Conservation (phyloP, 2,329 filamentous ascomycete genomes). For the Bipolaris victoriae region DNA sequence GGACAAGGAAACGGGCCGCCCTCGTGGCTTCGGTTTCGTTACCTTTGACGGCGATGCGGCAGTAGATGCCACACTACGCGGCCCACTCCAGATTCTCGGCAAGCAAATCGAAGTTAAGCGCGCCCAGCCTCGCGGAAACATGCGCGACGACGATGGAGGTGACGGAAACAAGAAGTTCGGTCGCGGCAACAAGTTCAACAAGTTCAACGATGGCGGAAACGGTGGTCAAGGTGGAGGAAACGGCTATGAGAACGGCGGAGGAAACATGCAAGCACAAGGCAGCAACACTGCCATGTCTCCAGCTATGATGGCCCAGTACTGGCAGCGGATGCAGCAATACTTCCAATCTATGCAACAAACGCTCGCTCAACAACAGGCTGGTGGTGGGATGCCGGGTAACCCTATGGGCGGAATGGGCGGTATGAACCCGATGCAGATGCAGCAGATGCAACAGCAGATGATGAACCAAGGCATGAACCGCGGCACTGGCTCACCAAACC, state of each 20-base stretch:
- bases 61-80: conserved; percentile 86
- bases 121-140: conserved; percentile 91
- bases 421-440: conserved; percentile 65
- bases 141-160: conserved; percentile 82
- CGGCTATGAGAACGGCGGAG: conserved; percentile 55
- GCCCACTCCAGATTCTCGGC: conserved; percentile 87
- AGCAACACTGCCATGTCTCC: conserved; percentile 76
- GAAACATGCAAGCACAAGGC: conserved; percentile 50
- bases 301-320: conserved; percentile 97
- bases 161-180: conserved; percentile 63
- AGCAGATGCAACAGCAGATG: conserved; percentile 51
- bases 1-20: conserved; percentile 98
- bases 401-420: conserved; percentile 58
- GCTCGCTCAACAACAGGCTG: conserved; percentile 64
- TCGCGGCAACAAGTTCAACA: conserved; percentile 46
- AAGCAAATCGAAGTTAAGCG: conserved; percentile 99
- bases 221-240: conserved; percentile 54
- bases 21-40: conserved; percentile 95
- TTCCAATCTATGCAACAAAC: conserved; percentile 94
- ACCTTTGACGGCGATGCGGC: conserved; percentile 96
- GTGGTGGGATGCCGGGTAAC: conserved; percentile 39
- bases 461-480: conserved; percentile 39
- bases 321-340: conserved; percentile 98
- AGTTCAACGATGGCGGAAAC: conserved; percentile 40
- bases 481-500: conserved; percentile 40